Percentiles rank a stretch among this genome's conserved stretches.
phyloP scores from a whole-genome alignment of 2,329 filamentous ascomycete genomes.

The Alternaria postmessia region DNA sequence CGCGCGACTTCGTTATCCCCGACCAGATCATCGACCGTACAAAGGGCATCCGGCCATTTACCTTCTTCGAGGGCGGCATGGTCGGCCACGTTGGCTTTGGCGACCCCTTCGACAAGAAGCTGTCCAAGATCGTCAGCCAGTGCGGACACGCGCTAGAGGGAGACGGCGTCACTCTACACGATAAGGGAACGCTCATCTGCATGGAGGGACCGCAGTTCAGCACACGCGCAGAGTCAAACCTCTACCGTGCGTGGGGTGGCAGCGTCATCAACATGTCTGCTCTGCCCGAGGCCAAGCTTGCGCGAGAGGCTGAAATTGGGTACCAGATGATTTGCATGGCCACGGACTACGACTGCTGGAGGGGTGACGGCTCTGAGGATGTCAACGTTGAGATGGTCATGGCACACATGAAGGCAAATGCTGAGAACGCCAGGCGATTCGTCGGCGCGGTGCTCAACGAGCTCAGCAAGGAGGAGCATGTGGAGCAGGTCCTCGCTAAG shows the following conservation, averaged over 20 bases:
- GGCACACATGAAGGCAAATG: conserved; percentile 93
- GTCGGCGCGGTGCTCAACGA: conserved; percentile 88
- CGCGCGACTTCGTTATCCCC: conserved; percentile 94
- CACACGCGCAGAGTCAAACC: conserved; percentile 91
- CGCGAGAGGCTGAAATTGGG: conserved; percentile 91
- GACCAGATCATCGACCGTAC: conserved; percentile 98
- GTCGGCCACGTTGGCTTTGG: conserved; percentile 96
- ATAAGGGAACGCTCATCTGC: conserved; percentile 84
- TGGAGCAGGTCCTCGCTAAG: conserved; percentile 78
- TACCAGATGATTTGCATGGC: conserved; percentile 99
- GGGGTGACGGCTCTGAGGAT: conserved; percentile 72
- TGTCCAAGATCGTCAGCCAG: conserved; percentile 78
- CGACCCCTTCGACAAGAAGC: conserved; percentile 85
- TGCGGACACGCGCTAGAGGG: conserved; percentile 82
- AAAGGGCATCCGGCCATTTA: conserved; percentile 92
- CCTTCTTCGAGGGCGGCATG: conserved; percentile 91
- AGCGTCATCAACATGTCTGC: conserved; percentile 98
- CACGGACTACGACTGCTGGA: conserved; percentile 99
- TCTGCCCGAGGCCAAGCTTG: conserved; percentile 94
- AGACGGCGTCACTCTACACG: conserved; percentile 84
- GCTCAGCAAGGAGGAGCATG: conserved; percentile 78
- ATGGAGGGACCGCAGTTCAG: conserved; percentile 99
- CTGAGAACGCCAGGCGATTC: conserved; percentile 83
- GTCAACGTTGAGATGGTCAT: conserved; percentile 98
- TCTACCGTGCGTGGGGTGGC: conserved; percentile 94